phyloP scores from a whole-genome alignment of 2,329 filamentous ascomycete genomes.

The Bertia moriformis region DNA sequence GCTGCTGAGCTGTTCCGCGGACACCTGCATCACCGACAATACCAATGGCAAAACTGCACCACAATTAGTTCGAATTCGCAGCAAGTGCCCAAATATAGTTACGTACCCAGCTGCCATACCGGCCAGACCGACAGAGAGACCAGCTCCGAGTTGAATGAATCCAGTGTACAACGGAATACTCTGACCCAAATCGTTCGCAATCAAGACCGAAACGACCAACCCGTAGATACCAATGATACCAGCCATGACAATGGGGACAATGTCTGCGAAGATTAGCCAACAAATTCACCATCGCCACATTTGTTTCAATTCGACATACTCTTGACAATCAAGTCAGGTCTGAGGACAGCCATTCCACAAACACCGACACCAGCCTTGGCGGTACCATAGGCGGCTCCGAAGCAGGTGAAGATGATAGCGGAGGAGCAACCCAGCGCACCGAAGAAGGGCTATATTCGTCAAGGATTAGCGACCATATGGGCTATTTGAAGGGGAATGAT shows the following conservation, averaged over 20 bases:
- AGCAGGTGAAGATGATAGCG: constrained; percentile 35
- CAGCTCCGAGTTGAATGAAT: constrained; percentile 37
- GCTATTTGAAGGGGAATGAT: not conserved
- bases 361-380: constrained; percentile 51
- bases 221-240: constrained; percentile 64
- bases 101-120: constrained; percentile 36
- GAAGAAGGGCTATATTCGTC: constrained; percentile 18
- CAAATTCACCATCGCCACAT: not conserved
- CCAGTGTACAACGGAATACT: constrained; percentile 31
- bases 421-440: constrained; percentile 23
- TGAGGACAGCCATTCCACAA: constrained; percentile 55
- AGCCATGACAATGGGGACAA: constrained; percentile 63
- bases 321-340: constrained; percentile 60
- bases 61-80: constrained; percentile 19
- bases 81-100: constrained; percentile 2
- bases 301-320: constrained; percentile 30
- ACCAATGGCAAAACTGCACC: constrained; percentile 29
- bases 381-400: constrained; percentile 29
- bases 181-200: constrained; percentile 33
- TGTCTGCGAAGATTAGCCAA: constrained; percentile 29
- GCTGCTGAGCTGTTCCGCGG: constrained; percentile 53
- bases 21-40: constrained; percentile 44
- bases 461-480: not conserved
- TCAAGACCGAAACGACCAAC: constrained; percentile 37
- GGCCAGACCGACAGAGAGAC: constrained; percentile 33